Base-by-base conservation (phyloP, 805 yeast genomes). In the Candida railenensis region DNA sequence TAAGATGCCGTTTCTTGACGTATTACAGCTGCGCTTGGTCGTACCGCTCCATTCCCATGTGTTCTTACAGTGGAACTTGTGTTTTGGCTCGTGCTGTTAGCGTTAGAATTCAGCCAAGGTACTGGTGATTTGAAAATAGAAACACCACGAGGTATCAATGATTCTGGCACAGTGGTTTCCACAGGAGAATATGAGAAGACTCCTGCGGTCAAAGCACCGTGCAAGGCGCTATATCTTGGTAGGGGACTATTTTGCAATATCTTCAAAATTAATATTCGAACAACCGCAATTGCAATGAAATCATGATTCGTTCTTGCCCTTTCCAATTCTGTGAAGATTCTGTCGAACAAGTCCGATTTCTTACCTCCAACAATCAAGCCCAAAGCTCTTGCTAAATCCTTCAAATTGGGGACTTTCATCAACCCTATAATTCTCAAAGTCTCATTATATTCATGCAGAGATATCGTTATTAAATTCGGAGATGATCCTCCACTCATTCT, bases 341-440 rank as follows among this genome's bases (percentile, higher is more conserved):
- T 69, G 32, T 79, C 81, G 44, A 76, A 75, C 12, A 87, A 62
- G 30, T 79, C 85, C 18, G 76, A 74, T 62, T 88, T 89, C 34
- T 81, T 67, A 1, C 94, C 95, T 4, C 74, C 56, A 8, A 68
- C 54, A 2, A 80, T 63, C 16, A 84, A 61, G 2, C 77, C 76
- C 15, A 82, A 56, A 1, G 81, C 56, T 38, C 78, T 69, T 32
- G 83, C 76, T 1, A 84, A 56, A 16, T 66, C 73, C 59, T 82
- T 83, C 46, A 84, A 67, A 45, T 77, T 79, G 0, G 74, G 63
- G 1, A 82, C 80, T 53, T 76, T 77, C 51, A 80, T 49, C 11
- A 43, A 8, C 3, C 34, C 22, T 9, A 42, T 40, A 8, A 22
- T 15, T 7, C 9, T 11, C 22, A 25, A 14, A 8, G 47, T 40